Percentiles rank a stretch among this genome's conserved stretches.
phyloP scores from a whole-genome alignment of 768 basidiomycete species.

The Tricholoma hemisulphureum region DNA sequence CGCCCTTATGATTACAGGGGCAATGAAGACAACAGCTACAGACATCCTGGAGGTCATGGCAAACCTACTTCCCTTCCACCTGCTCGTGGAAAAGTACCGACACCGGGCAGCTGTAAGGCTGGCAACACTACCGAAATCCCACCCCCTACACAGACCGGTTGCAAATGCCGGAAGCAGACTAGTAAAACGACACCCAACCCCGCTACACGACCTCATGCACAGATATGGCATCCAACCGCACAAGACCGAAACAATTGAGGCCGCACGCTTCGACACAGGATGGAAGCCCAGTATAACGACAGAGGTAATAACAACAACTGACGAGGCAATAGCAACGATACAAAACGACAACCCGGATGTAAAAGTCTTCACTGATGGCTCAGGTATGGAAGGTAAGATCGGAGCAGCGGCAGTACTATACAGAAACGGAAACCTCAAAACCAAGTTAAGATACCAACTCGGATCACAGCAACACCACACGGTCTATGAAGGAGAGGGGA shows the following conservation, averaged over 20 bases:
- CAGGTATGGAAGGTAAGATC: too few species aligned
- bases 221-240: too few species aligned
- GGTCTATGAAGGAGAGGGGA: slow-evolving; percentile 12
- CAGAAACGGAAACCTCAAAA: not conserved
- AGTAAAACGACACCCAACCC: too few species aligned
- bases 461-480: slow-evolving; percentile 13
- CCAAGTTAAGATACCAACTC: slow-evolving; percentile 1
- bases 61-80: not conserved
- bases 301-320: slow-evolving; percentile 19
- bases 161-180: too few species aligned
- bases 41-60: slow-evolving; percentile 21
- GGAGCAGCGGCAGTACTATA: too few species aligned
- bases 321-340: not conserved
- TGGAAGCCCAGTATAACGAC: slow-evolving; percentile 2
- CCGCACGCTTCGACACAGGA: not conserved
- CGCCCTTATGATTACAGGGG: too few species aligned
- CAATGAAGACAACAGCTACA: slow-evolving; percentile 15
- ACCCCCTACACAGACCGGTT: too few species aligned
- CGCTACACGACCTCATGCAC: too few species aligned
- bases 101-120: too few species aligned
- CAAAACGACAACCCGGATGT: too few species aligned
- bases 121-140: too few species aligned
- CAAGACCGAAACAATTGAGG: not conserved
- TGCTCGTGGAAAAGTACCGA: not conserved
- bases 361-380: too few species aligned